phyloP scores from a whole-genome alignment of 176 grass and related monocot species.

The Musa beccarii region DNA sequence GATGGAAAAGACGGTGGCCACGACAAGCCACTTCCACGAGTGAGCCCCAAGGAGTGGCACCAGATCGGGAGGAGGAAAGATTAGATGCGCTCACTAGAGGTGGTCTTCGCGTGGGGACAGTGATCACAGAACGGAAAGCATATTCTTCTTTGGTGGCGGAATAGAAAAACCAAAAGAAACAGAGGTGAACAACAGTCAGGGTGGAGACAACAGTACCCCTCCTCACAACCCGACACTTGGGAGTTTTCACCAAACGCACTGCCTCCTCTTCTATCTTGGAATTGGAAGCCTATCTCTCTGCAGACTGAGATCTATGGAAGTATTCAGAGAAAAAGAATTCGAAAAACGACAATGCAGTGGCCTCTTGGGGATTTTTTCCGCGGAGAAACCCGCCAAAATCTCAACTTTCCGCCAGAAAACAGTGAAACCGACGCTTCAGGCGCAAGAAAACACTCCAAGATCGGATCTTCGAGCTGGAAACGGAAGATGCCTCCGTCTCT shows the following conservation, averaged over 20 bases:
- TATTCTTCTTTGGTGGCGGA: background rate
- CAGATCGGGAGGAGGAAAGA: constrained; percentile 2
- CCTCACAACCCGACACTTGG: background rate
- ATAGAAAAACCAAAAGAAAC: constrained; percentile 1
- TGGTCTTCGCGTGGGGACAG: constrained; percentile 6
- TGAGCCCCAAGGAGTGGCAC: background rate
- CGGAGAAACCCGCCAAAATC: background rate
- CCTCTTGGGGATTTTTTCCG: background rate
- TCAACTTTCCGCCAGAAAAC: background rate
- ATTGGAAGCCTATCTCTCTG: background rate
- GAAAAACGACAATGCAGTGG: background rate
- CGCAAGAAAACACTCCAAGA: background rate
- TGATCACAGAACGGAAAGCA: background rate
- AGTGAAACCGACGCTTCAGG: background rate
- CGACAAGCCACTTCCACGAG: background rate
- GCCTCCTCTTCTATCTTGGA: background rate
- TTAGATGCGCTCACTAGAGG: background rate
- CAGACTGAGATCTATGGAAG: background rate
- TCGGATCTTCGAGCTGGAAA: background rate
- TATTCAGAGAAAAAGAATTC: background rate
- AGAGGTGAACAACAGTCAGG: background rate
- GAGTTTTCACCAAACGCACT: background rate
- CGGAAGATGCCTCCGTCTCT: background rate
- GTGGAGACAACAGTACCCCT: background rate
- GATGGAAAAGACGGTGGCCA: background rate